A percentile compares a stretch with the other conserved stretches of the same genome.
phyloP scores from a whole-genome alignment of 78 protist species.

The Capsaspora owczarzaki region DNA sequence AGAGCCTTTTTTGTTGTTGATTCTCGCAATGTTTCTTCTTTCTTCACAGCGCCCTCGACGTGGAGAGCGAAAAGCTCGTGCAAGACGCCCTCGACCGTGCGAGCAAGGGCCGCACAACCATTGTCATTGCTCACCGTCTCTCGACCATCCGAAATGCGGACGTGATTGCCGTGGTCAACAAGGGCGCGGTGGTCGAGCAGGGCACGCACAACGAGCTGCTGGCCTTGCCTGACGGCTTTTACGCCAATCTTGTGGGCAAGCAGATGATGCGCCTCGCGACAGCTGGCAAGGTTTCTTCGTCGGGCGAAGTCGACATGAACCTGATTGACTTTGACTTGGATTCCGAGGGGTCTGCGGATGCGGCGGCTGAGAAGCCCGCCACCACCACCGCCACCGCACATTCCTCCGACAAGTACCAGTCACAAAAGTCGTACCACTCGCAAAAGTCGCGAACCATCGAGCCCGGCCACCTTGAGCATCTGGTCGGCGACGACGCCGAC shows the following conservation, averaged over 20 bases:
- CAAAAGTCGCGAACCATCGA: no score
- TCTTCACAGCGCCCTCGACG: slow-evolving; percentile 59
- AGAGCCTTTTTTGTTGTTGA: background rate
- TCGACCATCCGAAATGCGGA: background rate
- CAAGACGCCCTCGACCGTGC: slow-evolving; percentile 58
- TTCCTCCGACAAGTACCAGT: no score
- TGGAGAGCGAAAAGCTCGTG: slow-evolving; percentile 68
- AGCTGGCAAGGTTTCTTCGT: no score
- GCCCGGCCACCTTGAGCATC: no score
- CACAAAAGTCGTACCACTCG: no score
- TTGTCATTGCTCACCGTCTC: slow-evolving; percentile 19
- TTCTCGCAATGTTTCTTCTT: background rate
- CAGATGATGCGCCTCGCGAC: background rate
- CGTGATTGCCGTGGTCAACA: background rate
- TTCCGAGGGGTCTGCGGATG: no score
- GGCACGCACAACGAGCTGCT: slow-evolving; percentile 8
- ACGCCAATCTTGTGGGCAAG: background rate
- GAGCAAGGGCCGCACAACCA: slow-evolving; percentile 33
- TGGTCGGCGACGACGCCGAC: no score
- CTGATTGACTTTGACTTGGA: no score
- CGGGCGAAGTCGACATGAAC: no score
- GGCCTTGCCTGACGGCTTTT: background rate
- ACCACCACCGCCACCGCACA: no score
- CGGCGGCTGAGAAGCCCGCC: no score
- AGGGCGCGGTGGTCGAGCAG: background rate